Base-by-base conservation (phyloP, 805 yeast genomes). In the Candida alai region DNA sequence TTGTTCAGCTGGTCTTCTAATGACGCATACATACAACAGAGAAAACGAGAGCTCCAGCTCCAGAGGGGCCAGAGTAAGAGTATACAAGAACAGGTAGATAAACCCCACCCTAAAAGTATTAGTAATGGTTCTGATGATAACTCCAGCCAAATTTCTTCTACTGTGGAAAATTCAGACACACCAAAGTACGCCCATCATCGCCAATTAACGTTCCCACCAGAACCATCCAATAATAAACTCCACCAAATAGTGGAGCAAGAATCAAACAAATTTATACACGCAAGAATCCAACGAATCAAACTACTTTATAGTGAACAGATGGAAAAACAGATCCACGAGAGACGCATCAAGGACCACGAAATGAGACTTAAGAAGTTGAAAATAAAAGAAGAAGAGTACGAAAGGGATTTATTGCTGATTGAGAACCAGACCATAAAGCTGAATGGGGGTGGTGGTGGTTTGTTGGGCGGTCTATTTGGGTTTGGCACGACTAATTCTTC, bases 1-100 rank as follows among this genome's bases (percentile, higher is more conserved):
- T 41, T 39, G 28, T 66, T 66, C 37, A 51, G 60, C 32, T 66
- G 73, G 73, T 62, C 70, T 12, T 62, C 70, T 1, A 58, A 62
- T 19, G 73, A 66, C 30, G 51, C 56, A 8, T 62, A 63, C 37
- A 56, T 66, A 8, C 56, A 52, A 16, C 53, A 54, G 1, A 46
- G 70, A 19, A 36, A 23, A 25, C 41, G 12, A 26, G 20, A 30
- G 30, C 21, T 26, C 23, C 26, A 20, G 14, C 12, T 15, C 34
- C 32, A 26, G 35, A 31, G 12, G 24, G 29, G 4, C 22, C 22
- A n/a, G 39, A 15, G 5, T 28, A 33, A 35, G 35, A 35, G 22
- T 32, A 36, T 19, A n/a, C 22, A 24, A 34, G 5, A 23, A 24
- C 20, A 19, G 14, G n/a, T 17, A 32, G 19, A 25, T 12, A 11